Percentiles rank a stretch among this genome's conserved stretches.
Conservation (phyloP, 768 basidiomycete species). For the Auricularia sp. region DNA sequence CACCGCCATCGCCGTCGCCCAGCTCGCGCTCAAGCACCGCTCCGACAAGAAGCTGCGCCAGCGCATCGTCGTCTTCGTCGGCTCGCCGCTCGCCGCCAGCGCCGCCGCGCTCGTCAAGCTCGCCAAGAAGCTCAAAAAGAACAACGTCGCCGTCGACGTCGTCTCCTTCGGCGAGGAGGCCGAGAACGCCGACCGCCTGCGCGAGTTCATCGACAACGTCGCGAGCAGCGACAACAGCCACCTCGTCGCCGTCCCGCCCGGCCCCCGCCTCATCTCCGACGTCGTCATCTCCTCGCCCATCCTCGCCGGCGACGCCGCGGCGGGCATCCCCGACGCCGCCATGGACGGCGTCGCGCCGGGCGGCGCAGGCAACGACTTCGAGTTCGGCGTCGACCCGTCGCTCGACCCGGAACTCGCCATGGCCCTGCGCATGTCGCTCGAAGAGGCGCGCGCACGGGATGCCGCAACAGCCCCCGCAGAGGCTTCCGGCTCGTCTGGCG, state of each 20-base stretch:
- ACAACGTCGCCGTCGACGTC: conserved; percentile 93
- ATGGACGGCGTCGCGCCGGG: conserved; percentile 28
- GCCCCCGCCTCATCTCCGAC: conserved; percentile 72
- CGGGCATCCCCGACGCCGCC: conserved; percentile 50
- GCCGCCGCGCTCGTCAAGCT: conserved; percentile 77
- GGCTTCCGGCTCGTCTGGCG: conserved; percentile 26
- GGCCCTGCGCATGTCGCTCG: conserved; percentile 96
- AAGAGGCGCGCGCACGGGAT: conserved; percentile 77
- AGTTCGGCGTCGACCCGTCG: conserved; percentile 90
- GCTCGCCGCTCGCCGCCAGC: conserved; percentile 68
- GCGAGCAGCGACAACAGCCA: conserved; percentile 85
- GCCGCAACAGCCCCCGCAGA: conserved; percentile 35
- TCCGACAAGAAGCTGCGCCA: conserved; percentile 98
- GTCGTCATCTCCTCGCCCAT: conserved; percentile 71
- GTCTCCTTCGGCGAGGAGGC: conserved; percentile 86
- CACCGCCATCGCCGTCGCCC: conserved; percentile 87
- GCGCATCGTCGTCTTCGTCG: conserved; percentile 89
- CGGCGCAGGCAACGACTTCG: conserved; percentile 47
- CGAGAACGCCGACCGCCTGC: conserved; percentile 59
- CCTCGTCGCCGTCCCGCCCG: conserved; percentile 67
- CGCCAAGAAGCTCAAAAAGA: conserved; percentile 98
- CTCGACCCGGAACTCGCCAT: conserved; percentile 95
- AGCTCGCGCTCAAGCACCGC: conserved; percentile 92
- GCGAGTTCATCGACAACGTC: conserved; percentile 74
- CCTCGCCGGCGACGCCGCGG: conserved; percentile 51